Base-by-base conservation (phyloP, 495 filamentous ascomycete species). In the Xylona heveae region DNA sequence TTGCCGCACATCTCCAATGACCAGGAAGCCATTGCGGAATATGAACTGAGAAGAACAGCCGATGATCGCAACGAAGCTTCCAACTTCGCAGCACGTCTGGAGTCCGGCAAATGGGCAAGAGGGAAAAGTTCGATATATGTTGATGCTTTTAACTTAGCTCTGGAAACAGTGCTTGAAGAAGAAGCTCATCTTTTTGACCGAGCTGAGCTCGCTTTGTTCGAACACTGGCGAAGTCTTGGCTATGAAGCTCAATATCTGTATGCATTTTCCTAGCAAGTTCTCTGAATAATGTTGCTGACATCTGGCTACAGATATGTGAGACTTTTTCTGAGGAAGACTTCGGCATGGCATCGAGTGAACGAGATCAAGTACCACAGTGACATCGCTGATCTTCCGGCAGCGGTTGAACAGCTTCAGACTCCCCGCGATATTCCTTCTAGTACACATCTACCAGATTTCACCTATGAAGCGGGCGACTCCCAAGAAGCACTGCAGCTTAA, bases 201-300 rank as follows among this genome's bases (percentile, higher is more conserved):
- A 40, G 70, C 70, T 10, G 88, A 97, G 50, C 68, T 66, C 49
- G 54, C 63, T 26, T 64, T 94, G 0, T 94, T 97, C 49, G 51
- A 58, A 10, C 55, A 70, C 29, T 97, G 85, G 81, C 64, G 58
- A 40, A 51, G 49, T 1, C 41, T 93, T 46, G 59, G 57, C 21
- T 94, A 93, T 52, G 84, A 92, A 44, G 70, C 82, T 23, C 85
- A 94, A 44, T 94, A 88, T 55, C 44, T 93, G 78, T 90, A 64
- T 38, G 74, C 56, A 30, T 24, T 3, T 13, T 27, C 8, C 35
- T 28, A 2, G 24, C 32, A 4, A 12, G 6, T 15, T 19, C 26
- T 14, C 19, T 39, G 6, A 13, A n/a, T 17, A 25, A n/a, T n/a
- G n/a, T 35, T 12, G 28, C 33, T 42, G 22, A 35, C 6, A 30